Conservation (phyloP, 2,329 filamentous ascomycete genomes). For the Fusarium sp. region DNA sequence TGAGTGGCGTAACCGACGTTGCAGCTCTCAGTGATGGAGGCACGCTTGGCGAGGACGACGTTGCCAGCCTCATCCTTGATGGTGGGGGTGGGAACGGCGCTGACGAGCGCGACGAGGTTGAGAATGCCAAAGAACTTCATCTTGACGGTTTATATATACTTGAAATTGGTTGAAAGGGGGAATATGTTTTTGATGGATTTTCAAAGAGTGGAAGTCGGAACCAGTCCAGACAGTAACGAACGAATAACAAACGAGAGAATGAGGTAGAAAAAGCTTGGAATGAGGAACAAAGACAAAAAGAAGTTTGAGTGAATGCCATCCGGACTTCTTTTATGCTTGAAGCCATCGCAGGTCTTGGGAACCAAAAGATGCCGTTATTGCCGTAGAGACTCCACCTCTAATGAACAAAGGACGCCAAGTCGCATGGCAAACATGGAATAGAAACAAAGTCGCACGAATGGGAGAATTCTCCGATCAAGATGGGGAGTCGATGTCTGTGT, state of each 20-base stretch:
- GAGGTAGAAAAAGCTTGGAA: slow-evolving; percentile 18
- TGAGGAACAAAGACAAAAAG: slow-evolving; percentile 12
- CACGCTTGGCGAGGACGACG: slow-evolving; percentile 49
- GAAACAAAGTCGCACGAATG: slow-evolving; percentile 37
- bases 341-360: slow-evolving; percentile 11
- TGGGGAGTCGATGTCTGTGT: background rate
- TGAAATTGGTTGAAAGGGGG: background rate
- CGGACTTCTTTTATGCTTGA: slow-evolving; percentile 35
- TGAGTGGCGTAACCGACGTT: slow-evolving; percentile 50
- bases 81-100: slow-evolving; percentile 48
- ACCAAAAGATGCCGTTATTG: slow-evolving; percentile 14
- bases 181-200: background rate
- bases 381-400: slow-evolving; percentile 8
- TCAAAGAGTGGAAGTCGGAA: slow-evolving; percentile 35
- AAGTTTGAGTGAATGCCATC: background rate
- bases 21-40: slow-evolving; percentile 52
- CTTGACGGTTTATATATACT: slow-evolving; percentile 12
- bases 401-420: background rate
- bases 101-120: slow-evolving; percentile 47
- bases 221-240: slow-evolving; percentile 38
- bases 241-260: slow-evolving; percentile 28
- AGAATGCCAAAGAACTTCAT: slow-evolving; percentile 51
- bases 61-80: slow-evolving; percentile 41
- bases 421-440: background rate
- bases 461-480: slow-evolving; percentile 37